phyloP scores from a whole-genome alignment of 805 yeast species.

The Hanseniaspora mollemarum region DNA sequence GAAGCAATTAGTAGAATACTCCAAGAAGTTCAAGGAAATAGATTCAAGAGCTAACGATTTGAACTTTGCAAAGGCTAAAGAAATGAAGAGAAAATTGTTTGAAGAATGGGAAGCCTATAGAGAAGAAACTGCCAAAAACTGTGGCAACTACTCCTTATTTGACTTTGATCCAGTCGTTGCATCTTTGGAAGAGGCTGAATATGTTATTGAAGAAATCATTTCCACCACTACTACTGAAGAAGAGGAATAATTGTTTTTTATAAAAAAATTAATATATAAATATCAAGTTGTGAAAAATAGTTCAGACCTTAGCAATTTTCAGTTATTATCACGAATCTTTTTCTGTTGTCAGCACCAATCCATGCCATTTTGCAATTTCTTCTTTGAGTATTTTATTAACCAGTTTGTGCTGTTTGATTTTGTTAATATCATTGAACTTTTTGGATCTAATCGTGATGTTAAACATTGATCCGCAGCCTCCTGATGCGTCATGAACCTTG shows the following conservation, averaged over 20 bases:
- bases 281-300: neutral
- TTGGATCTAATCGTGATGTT: conserved; percentile 66
- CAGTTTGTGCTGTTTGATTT: conserved; percentile 83
- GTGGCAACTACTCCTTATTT: conserved; percentile 33
- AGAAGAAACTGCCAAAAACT: conserved; percentile 34
- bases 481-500: conserved; percentile 72
- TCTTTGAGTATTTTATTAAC: conserved; percentile 74
- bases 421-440: conserved; percentile 65
- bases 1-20: conserved; percentile 77
- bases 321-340: conserved; percentile 28
- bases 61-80: conserved; percentile 78
- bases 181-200: conserved; percentile 58
- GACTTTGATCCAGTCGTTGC: conserved; percentile 37
- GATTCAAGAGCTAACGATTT: conserved; percentile 94
- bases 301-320: neutral
- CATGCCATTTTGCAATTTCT: conserved; percentile 89
- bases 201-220: conserved; percentile 57
- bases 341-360: conserved; percentile 72
- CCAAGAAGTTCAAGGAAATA: conserved; percentile 84
- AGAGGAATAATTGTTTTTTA: neutral
- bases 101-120: conserved; percentile 83
- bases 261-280: neutral
- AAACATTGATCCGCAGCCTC: conserved; percentile 98
- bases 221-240: conserved; percentile 5
- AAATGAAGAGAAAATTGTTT: conserved; percentile 67